Evolutionary conservation across 768 basidiomycete species (phyloP).

Genomic region (Infundibulicybe gibba): DNA sequence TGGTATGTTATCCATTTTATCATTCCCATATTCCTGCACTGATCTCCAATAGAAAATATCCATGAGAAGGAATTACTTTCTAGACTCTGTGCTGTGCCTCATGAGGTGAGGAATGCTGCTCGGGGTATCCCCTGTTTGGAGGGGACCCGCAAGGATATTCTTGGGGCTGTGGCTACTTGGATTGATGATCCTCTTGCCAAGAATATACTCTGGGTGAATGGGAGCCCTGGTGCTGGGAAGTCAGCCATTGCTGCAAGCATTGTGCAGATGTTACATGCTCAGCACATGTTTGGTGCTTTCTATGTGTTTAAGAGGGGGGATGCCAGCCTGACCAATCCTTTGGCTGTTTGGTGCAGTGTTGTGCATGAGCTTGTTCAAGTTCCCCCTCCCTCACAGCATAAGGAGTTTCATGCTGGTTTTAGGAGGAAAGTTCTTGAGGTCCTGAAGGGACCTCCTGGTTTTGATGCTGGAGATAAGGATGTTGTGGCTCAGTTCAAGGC

Average conservation of each 20-base stretch:
- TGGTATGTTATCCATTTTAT: too few species aligned
- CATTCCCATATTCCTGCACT: too few species aligned
- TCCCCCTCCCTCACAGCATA: not conserved
- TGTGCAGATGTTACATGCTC: slow-evolving; percentile 7
- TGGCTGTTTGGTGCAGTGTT: slow-evolving; percentile 6
- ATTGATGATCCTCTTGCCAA: not conserved
- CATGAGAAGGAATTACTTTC: too few species aligned
- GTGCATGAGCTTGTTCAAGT: slow-evolving; percentile 2
- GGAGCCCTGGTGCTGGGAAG: not conserved
- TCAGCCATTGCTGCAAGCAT: slow-evolving; percentile 7
- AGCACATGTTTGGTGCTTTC: slow-evolving; percentile 12
- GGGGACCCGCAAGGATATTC: not conserved
- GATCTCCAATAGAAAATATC: too few species aligned
- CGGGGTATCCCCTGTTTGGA: slow-evolving; percentile 5
- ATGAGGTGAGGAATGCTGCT: too few species aligned
- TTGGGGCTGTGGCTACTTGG: not conserved
- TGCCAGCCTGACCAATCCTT: slow-evolving; percentile 3
- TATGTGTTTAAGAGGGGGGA: slow-evolving; percentile 11
- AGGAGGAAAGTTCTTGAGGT: not conserved
- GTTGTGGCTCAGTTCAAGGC: not conserved
- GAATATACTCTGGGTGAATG: not conserved
- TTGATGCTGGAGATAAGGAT: not conserved
- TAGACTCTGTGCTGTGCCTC: too few species aligned
- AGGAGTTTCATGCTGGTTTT: not conserved
- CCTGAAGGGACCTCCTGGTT: not conserved